Base-by-base conservation (phyloP, 208 protist species). In the Histomonas meleagridis region DNA sequence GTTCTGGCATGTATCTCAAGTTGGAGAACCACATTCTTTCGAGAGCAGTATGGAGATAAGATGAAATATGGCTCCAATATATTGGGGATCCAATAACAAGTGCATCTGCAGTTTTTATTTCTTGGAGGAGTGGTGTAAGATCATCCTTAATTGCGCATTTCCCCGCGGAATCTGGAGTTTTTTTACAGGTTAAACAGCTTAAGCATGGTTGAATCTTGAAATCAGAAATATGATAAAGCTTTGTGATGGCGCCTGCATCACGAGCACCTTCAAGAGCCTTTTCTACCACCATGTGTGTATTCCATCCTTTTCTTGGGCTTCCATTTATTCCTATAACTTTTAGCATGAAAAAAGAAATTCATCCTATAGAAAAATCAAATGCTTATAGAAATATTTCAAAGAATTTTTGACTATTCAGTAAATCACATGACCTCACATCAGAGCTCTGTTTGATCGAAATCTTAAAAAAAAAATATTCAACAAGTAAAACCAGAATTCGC, bases 1-100 rank as follows among this genome's bases (percentile, higher is more conserved):
- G n/a, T n/a, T n/a, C n/a, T n/a, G n/a, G n/a, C n/a, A n/a, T n/a
- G n/a, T n/a, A n/a, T n/a, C n/a, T n/a, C n/a, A n/a, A n/a, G n/a
- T n/a, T 65, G n/a, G 60, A 65, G n/a, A 65, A 65, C 23, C 7
- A 10, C 23, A 65, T n/a, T n/a, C 60, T 10, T 65, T 65, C 60
- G n/a, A 65, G 60, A 5, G n/a, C 7, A 3, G 7, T 10, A n/a
- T 65, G 60, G n/a, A 65, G 16, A n/a, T 10, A 10, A 32, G 60
- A 10, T n/a, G 60, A 65, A n/a, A n/a, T 3, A 28, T n/a, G 23
- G 3, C 60, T 26, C 46, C 40, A 55, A 55, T 86, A 86, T 38
- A 55, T 48, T 57, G 76, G 76, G 18, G 76, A 86, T 21, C 76
- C 76, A 38, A 86, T 14, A 86, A 86, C 76, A 16, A 86, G 38